A percentile compares a stretch with the other conserved stretches of the same genome.
These are phyloP conservation scores for Leptodermis oblonga DNA, from an alignment of 257 asterid genomes.

Conservation along the genomic window DNA sequence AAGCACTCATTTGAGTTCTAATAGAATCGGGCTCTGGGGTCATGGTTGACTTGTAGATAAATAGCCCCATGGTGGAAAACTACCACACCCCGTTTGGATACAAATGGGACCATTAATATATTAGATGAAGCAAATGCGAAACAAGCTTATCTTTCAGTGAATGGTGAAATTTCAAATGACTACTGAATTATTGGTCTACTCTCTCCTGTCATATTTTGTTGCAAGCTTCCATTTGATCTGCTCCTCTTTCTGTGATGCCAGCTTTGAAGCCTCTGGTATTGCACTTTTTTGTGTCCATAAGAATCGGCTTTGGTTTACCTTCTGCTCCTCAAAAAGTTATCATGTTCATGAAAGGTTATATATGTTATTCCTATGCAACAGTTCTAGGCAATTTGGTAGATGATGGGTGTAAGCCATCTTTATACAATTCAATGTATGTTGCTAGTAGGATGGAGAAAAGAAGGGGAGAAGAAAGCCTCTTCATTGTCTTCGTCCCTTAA, in stretches of 20 bases:
- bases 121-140: not conserved
- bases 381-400: not conserved
- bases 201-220: not conserved
- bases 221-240: not conserved
- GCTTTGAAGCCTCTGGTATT: not conserved
- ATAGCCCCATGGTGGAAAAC: slow-evolving; percentile 12
- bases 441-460: not conserved
- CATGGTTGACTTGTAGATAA: slow-evolving; percentile 7
- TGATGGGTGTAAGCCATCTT: not conserved
- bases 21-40: not conserved
- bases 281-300: not conserved
- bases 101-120: slow-evolving; percentile 4
- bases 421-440: no score
- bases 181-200: not conserved
- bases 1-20: not conserved
- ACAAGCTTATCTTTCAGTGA: not conserved
- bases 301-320: not conserved
- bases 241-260: not conserved
- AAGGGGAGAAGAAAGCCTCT: not conserved
- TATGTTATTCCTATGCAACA: not conserved
- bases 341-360: not conserved
- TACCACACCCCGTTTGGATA: slow-evolving; percentile 5
- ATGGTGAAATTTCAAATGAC: not conserved
- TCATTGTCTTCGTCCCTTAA: not conserved
- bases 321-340: not conserved